A percentile compares a stretch with the other conserved stretches of the same genome.
Evolutionary conservation across 1,284 basidiomycete genomes (phyloP).

Genomic region (Pseudozyma tsukubaensis): DNA sequence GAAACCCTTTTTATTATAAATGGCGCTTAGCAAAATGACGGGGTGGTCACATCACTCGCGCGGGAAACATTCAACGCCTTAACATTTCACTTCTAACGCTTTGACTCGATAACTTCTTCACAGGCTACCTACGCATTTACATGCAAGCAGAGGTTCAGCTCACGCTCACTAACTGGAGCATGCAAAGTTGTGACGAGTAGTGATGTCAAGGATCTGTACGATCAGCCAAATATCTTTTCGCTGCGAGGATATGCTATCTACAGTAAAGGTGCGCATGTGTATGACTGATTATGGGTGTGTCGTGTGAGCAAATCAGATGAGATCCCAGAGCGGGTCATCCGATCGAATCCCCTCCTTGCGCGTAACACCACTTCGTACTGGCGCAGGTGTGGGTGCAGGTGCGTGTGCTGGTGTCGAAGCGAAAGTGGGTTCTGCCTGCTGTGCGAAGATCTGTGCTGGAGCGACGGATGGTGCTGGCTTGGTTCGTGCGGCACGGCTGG

Average conservation of each 20-base stretch:
- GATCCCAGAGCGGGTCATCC: constrained; percentile 50
- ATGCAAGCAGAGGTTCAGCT: not conserved
- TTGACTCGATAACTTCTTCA: not conserved
- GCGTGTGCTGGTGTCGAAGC: constrained; percentile 16
- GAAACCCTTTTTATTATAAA: not conserved
- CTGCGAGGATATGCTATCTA: constrained; percentile 17
- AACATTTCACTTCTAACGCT: not conserved
- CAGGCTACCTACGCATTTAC: not conserved
- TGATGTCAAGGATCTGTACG: not conserved
- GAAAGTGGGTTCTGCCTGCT: constrained; percentile 29
- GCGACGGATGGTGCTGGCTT: constrained; percentile 5
- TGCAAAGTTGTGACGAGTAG: too few relatives aligned
- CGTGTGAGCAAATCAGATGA: constrained; percentile 35
- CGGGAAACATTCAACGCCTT: not conserved
- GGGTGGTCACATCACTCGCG: constrained; percentile 1
- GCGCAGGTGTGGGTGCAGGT: constrained; percentile 18
- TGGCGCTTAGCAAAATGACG: not conserved
- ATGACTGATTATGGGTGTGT: not conserved
- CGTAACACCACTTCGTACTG: constrained; percentile 16
- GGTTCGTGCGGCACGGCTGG: constrained; percentile 24
- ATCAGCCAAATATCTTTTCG: not conserved
- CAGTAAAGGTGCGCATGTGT: constrained; percentile 4
- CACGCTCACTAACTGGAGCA: not conserved
- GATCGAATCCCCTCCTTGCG: constrained; percentile 48
- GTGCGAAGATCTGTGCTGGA: constrained; percentile 20